Conservation (phyloP, 129 eudicot species). For the Chrysanthemum makinoi region DNA sequence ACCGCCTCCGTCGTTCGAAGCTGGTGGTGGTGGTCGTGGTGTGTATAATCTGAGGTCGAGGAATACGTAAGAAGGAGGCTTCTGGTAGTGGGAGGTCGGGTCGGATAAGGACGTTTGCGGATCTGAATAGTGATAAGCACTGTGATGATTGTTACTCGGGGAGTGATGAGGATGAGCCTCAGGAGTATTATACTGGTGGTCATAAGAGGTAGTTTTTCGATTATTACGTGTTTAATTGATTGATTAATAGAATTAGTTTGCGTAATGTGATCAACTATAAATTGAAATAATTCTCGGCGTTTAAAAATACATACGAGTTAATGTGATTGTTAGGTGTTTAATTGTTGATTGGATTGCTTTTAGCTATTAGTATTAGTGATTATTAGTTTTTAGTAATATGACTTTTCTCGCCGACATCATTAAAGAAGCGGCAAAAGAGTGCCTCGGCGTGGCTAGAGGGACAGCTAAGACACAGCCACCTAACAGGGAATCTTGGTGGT, state of each 20-base stretch:
- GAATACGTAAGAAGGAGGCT: slow-evolving; percentile 37
- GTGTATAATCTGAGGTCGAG: slow-evolving; percentile 58
- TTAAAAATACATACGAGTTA: too few relatives aligned
- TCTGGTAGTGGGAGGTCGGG: slow-evolving; percentile 41
- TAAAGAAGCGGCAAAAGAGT: too few relatives aligned
- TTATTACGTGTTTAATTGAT: neutral
- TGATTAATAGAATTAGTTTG: neutral
- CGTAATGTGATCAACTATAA: too few relatives aligned
- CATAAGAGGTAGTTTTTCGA: slow-evolving; percentile 63
- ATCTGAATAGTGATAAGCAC: slow-evolving; percentile 44
- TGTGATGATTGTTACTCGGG: slow-evolving; percentile 37
- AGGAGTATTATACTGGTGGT: slow-evolving; percentile 82
- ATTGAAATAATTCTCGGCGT: too few relatives aligned
- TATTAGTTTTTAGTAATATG: too few relatives aligned
- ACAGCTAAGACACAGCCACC: too few relatives aligned
- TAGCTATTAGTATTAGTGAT: too few relatives aligned
- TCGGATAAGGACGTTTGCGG: slow-evolving; percentile 59
- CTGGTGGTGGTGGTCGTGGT: slow-evolving; percentile 26
- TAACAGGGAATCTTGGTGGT: too few relatives aligned
- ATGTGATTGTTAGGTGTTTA: too few relatives aligned
- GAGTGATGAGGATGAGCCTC: slow-evolving; percentile 63
- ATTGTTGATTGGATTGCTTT: too few relatives aligned
- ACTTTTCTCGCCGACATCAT: too few relatives aligned
- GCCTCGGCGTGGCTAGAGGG: too few relatives aligned
- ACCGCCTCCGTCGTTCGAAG: slow-evolving; percentile 46